A percentile compares a stretch with the other conserved stretches of the same genome.
Evolutionary conservation across 2,329 filamentous ascomycete genomes (phyloP).

Genomic region (Paradendryphiella salina): DNA sequence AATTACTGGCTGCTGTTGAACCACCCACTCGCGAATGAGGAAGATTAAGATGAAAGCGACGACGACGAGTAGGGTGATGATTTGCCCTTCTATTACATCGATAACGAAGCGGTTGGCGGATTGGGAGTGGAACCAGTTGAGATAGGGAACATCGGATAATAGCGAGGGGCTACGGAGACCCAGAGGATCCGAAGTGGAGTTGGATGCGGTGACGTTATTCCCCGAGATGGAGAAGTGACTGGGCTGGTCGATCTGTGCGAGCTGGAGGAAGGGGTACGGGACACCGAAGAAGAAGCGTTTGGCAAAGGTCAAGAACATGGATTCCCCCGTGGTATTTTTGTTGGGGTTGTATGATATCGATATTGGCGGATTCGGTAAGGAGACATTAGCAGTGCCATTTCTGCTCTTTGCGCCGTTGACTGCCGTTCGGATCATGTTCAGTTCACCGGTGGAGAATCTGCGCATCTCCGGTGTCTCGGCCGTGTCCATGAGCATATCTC

Average conservation of each 20-base stretch:
- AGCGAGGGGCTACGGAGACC: slow-evolving; percentile 41
- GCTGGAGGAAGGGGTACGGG: slow-evolving; percentile 27
- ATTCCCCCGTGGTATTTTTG: slow-evolving; percentile 46
- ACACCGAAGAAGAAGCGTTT: slow-evolving; percentile 49
- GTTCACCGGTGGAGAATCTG: slow-evolving; percentile 11
- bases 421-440: slow-evolving; percentile 26
- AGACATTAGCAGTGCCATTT: slow-evolving; percentile 23
- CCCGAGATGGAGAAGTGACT: slow-evolving; percentile 29
- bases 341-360: slow-evolving; percentile 49
- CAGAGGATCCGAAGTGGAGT: slow-evolving; percentile 34
- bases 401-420: slow-evolving; percentile 25
- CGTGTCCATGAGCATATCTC: slow-evolving; percentile 42
- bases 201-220: slow-evolving; percentile 27
- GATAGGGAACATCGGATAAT: slow-evolving; percentile 62
- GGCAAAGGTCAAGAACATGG: slow-evolving; percentile 51
- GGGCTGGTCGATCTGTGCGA: slow-evolving; percentile 24
- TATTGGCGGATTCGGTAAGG: slow-evolving; percentile 40
- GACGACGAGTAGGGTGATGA: slow-evolving; percentile 90
- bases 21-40: slow-evolving; percentile 93
- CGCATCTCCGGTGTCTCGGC: slow-evolving; percentile 6
- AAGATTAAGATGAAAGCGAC: slow-evolving; percentile 97
- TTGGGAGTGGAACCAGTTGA: slow-evolving; percentile 59
- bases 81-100: slow-evolving; percentile 84
- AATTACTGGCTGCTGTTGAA: slow-evolving; percentile 93
- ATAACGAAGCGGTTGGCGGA: slow-evolving; percentile 77